Evolutionary conservation across 805 yeast species (phyloP), one percentile per base, ranked within the genome.

Genomic region (Candida andamanensis): DNA sequence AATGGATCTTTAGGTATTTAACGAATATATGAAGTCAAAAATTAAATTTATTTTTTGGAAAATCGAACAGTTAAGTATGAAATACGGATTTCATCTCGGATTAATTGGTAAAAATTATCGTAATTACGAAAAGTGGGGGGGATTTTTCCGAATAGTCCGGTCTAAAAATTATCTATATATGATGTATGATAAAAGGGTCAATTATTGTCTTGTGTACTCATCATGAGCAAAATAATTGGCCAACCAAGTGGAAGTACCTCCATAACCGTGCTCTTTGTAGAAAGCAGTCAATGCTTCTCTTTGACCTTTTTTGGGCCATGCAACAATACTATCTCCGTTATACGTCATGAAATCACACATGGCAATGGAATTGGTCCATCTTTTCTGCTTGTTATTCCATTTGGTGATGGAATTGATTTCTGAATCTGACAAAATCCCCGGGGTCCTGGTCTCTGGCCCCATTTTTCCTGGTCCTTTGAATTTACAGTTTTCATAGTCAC

Each of bases 281-380:
- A 20, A 33, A 9, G 26, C 18, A n/a, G 36, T 24, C 21, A 41
- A 26, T 10, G 27, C 21, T 5, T 22, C 33, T 29, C 44, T 42
- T 17, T 29, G 31, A 6, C 33, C 29, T 3, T 24, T 32, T 16
- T 37, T 42, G 22, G 39, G 32, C 45, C 47, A 46, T 12, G 42
- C 50, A 12, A 39, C 50, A 43, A 43, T 36, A n/a, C 24, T 36
- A 5, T 34, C 36, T 17, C 30, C 33, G 12, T 42, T 23, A 28
- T 40, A 46, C 14, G 33, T 22, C 46, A 46, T 39, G 4, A 45
- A 28, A 29, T 46, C 50, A 34, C 50, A 46, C 19, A 35, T 35
- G 5, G 47, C 25, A 12, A 10, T 25, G 3, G 18, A 3, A 25
- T 46, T 44, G 19, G 37, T 31, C 33, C 30, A 39, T 34, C 45